phyloP scores from a whole-genome alignment of 179 eudicot species.

The Beta lomatogona region DNA sequence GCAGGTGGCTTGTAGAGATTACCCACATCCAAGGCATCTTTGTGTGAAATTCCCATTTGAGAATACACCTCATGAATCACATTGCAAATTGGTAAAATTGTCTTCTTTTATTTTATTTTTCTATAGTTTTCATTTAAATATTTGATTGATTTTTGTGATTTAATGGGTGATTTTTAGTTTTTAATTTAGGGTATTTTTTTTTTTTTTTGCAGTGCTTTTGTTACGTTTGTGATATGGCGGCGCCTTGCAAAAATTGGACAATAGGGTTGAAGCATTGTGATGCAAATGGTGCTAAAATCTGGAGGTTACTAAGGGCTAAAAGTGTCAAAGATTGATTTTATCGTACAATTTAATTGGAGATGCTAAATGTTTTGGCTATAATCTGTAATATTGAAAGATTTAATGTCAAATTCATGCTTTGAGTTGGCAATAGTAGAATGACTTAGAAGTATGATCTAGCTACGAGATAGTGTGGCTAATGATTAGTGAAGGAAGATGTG shows the following conservation, averaged over 20 bases:
- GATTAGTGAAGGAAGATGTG: no score
- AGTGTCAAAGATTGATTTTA: neutral
- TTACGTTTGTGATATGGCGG: slow-evolving; percentile 32
- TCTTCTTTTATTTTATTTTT: neutral
- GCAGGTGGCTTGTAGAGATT: slow-evolving; percentile 44
- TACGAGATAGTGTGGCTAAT: no score
- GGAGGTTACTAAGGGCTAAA: neutral
- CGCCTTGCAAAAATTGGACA: slow-evolving; percentile 37
- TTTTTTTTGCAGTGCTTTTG: slow-evolving; percentile 37
- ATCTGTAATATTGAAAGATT: neutral
- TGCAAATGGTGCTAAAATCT: slow-evolving; percentile 18
- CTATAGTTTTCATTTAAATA: neutral
- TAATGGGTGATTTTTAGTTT: neutral
- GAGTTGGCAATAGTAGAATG: neutral
- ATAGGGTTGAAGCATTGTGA: slow-evolving; percentile 33
- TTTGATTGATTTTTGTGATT: neutral
- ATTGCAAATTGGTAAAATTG: slow-evolving; percentile 32
- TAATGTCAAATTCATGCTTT: slow-evolving; percentile 2
- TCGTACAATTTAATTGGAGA: neutral
- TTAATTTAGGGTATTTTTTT: neutral
- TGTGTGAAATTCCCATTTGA: slow-evolving; percentile 35
- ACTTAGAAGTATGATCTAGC: neutral
- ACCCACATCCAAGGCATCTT: slow-evolving; percentile 38
- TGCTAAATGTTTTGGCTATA: neutral
- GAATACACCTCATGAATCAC: slow-evolving; percentile 34